Percentiles rank a stretch among this genome's conserved stretches.
Conservation (phyloP, 768 basidiomycete genomes). For the Lentinula boryana region DNA sequence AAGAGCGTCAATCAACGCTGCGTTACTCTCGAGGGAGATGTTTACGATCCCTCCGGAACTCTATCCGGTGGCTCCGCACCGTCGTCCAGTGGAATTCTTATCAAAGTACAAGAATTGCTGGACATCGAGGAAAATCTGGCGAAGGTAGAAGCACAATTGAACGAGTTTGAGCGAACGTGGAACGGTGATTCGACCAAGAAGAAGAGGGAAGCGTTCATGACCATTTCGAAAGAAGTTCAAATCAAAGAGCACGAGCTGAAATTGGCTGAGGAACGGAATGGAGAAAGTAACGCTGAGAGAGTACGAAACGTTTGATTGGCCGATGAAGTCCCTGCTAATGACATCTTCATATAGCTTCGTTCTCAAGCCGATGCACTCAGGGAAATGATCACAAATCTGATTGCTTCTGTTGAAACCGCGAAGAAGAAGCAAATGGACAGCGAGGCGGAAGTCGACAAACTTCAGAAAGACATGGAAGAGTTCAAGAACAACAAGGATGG, state of each 20-base stretch:
- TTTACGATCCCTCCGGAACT: slow-evolving; percentile 94
- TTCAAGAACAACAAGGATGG: slow-evolving; percentile 99
- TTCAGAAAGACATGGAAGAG: slow-evolving; percentile 96
- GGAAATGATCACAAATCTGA: slow-evolving; percentile 52
- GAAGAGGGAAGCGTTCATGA: slow-evolving; percentile 57
- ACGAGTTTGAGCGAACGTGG: slow-evolving; percentile 42
- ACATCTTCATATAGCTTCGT: slow-evolving; percentile 49
- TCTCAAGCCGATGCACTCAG: slow-evolving; percentile 73
- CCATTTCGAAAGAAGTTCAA: slow-evolving; percentile 63
- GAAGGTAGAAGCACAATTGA: slow-evolving; percentile 41
- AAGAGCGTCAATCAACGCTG: slow-evolving; percentile 63
- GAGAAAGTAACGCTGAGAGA: slow-evolving; percentile 83
- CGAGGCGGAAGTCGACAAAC: slow-evolving; percentile 71
- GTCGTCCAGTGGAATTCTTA: slow-evolving; percentile 61
- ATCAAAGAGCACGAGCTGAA: slow-evolving; percentile 85
- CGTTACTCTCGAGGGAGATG: slow-evolving; percentile 91
- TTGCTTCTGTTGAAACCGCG: slow-evolving; percentile 52
- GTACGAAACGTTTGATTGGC: slow-evolving; percentile 37
- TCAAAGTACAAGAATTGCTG: slow-evolving; percentile 80
- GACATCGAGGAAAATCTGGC: slow-evolving; percentile 57
- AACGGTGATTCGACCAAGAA: slow-evolving; percentile 37
- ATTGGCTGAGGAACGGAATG: slow-evolving; percentile 78
- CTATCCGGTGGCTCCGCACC: slow-evolving; percentile 90
- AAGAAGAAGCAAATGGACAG: slow-evolving; percentile 75
- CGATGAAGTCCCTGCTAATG: background rate